Base-by-base conservation (phyloP, 2,329 filamentous ascomycete species). In the Dactylellina cionopaga region DNA sequence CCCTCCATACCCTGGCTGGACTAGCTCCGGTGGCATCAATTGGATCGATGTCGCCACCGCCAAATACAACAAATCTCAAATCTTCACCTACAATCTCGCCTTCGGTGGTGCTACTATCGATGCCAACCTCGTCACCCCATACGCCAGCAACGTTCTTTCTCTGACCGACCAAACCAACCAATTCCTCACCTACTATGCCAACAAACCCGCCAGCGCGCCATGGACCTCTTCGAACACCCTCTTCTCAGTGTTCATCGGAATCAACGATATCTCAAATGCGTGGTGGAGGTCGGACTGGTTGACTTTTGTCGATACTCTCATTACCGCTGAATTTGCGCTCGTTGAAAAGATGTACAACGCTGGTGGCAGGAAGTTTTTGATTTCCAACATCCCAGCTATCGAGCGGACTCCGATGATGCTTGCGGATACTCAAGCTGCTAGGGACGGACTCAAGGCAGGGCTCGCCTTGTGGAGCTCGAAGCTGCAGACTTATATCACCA, bases 31-130 rank as follows among this genome's bases (percentile, higher is more conserved):
- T 19, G 85, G 85, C 9, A 77, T 80, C 19, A 85, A 86, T 75
- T 86, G 84, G 84, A 80, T 85, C 31, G 84, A 82, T 44, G 83
- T 81, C 65, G 78, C 86, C 2, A 83, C 83, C 0, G 80, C 80
- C 2, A 80, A 81, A 52, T 81, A 84, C 74, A 86, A 86, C 75
- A 77, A 77, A 1, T 83, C 83, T 0, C 74, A 81, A 0, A 75
- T 86, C 2, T 80, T 83, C 15, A 82, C 82, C 10, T 87, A 86
- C 77, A 85, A 87, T 78, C 80, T 87, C 31, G 85, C 85, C 0
- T 82, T 83, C 29, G 84, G 85, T 43, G 85, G 85, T 39, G 85
- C 85, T 0, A 85, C 84, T 0, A 83, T 86, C 24, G 83, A 86
- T 75, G 81, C 82, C 7, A 79, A 77, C 1, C 81, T 88, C 2